Conservation (phyloP, 768 basidiomycete genomes). For the Pleurotus sapidus region DNA sequence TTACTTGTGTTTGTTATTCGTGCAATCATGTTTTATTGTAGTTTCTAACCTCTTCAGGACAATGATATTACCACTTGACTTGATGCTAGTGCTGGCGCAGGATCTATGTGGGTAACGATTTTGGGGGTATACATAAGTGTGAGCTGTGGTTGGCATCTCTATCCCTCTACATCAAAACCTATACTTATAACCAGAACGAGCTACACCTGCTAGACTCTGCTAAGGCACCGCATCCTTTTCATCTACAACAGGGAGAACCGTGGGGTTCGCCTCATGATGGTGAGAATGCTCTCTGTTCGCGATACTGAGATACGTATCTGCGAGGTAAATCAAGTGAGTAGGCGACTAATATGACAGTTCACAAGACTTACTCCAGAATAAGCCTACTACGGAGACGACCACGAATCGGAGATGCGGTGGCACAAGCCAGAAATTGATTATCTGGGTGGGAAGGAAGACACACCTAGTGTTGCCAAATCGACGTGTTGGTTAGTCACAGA, state of each 20-base stretch:
- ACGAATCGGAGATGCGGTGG: constrained; percentile 78
- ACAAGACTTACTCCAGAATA: constrained; percentile 73
- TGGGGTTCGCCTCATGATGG: neutral
- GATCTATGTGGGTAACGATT: too few species aligned
- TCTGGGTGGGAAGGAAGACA: constrained; percentile 74
- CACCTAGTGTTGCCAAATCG: constrained; percentile 30
- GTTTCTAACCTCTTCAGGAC: too few species aligned
- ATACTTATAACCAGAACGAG: too few species aligned
- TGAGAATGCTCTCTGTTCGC: constrained; percentile 29
- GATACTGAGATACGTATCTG: constrained; percentile 64
- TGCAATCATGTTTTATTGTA: too few species aligned
- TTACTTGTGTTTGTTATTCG: neutral
- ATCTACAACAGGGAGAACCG: neutral
- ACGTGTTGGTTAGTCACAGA: constrained; percentile 11
- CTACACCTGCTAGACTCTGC: neutral
- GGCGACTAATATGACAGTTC: neutral
- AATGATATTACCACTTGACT: too few species aligned
- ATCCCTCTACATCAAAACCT: too few species aligned
- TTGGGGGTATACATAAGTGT: too few species aligned
- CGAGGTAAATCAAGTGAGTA: neutral
- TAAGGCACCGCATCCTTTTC: neutral
- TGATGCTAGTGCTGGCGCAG: too few species aligned
- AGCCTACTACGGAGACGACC: constrained; percentile 70
- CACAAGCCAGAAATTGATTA: constrained; percentile 75
- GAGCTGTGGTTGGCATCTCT: too few species aligned